These are phyloP conservation scores for Clarkia xantiana DNA, from an alignment of 345 rosid genomes.

Conservation along the genomic window DNA sequence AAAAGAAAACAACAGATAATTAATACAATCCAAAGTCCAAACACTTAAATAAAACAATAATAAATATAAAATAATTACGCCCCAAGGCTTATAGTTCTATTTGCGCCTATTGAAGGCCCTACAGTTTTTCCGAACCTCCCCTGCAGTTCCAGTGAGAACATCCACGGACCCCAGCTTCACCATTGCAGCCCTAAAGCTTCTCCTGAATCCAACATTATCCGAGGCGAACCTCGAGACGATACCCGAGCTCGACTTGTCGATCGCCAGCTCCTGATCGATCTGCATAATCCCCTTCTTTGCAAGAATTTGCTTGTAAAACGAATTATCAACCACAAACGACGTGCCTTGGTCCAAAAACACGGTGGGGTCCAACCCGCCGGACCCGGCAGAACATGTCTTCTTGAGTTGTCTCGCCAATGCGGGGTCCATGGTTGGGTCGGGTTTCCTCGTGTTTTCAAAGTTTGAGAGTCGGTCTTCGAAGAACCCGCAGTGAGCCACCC, in stretches of 20 bases:
- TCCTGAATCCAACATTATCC: constrained; percentile 16
- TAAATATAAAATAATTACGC: too few relatives aligned
- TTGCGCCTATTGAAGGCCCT: constrained; percentile 25
- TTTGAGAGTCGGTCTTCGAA: constrained; percentile 33
- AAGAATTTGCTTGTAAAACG: constrained; percentile 25
- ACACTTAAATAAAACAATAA: too few relatives aligned
- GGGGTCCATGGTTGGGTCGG: constrained; percentile 47
- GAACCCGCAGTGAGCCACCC: constrained; percentile 48
- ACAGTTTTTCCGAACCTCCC: constrained; percentile 51
- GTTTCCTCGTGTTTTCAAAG: constrained; percentile 26
- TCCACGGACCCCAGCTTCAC: constrained; percentile 36
- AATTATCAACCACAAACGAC: constrained; percentile 32
- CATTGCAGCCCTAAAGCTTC: constrained; percentile 43
- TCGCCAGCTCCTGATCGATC: constrained; percentile 51
- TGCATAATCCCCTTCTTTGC: constrained; percentile 36
- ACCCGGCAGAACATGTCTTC: constrained; percentile 17
- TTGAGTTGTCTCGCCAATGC: constrained; percentile 24
- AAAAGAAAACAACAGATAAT: too few relatives aligned
- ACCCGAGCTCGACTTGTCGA: constrained; percentile 23
- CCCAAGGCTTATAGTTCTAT: not conserved
- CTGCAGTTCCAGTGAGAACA: constrained; percentile 42
- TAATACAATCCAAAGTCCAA: too few relatives aligned
- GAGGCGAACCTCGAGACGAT: constrained; percentile 31
- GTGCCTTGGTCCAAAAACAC: constrained; percentile 54
- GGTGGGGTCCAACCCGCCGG: constrained; percentile 23